Conservation (phyloP, 1,139 yeast genomes). For the Zygoascus sp. region DNA sequence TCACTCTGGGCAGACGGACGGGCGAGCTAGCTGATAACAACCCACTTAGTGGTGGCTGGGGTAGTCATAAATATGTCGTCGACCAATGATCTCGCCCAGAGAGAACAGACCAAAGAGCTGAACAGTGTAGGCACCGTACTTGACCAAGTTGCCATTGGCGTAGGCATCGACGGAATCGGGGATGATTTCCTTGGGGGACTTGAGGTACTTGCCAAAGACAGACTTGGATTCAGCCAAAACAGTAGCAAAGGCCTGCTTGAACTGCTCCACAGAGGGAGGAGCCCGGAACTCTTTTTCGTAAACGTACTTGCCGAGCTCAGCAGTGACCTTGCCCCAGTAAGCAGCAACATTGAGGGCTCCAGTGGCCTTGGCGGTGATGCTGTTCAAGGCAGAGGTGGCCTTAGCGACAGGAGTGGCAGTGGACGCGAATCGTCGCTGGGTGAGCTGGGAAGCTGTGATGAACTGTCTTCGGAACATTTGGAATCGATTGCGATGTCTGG, state of each 20-base stretch:
- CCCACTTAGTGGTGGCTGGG: conserved; percentile 39
- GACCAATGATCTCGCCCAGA: conserved; percentile 93
- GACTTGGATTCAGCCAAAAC: conserved; percentile 47
- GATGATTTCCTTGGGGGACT: conserved; percentile 31
- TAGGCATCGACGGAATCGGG: conserved; percentile 42
- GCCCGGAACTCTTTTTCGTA: conserved; percentile 89
- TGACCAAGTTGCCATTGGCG: conserved; percentile 53
- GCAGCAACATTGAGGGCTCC: conserved; percentile 34
- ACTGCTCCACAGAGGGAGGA: conserved; percentile 78
- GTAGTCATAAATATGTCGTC: conserved; percentile 87
- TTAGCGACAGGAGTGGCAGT: conserved; percentile 36
- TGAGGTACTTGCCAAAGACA: conserved; percentile 40
- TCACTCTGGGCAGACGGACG: too few relatives aligned
- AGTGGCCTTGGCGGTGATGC: conserved; percentile 47
- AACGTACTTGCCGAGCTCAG: conserved; percentile 83
- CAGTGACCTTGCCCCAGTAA: conserved; percentile 89
- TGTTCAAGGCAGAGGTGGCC: conserved; percentile 41
- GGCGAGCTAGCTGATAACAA: too few relatives aligned
- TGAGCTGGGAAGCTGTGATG: conserved; percentile 18
- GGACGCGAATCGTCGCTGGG: conserved; percentile 31
- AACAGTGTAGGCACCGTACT: conserved; percentile 70
- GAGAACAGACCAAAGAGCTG: conserved; percentile 91
- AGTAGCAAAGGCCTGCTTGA: conserved; percentile 68
- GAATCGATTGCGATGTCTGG: too few relatives aligned
- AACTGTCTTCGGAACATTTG: conserved; percentile 24